Conservation (phyloP, 768 basidiomycete species). For the Xerocomus brunneocitrinus region DNA sequence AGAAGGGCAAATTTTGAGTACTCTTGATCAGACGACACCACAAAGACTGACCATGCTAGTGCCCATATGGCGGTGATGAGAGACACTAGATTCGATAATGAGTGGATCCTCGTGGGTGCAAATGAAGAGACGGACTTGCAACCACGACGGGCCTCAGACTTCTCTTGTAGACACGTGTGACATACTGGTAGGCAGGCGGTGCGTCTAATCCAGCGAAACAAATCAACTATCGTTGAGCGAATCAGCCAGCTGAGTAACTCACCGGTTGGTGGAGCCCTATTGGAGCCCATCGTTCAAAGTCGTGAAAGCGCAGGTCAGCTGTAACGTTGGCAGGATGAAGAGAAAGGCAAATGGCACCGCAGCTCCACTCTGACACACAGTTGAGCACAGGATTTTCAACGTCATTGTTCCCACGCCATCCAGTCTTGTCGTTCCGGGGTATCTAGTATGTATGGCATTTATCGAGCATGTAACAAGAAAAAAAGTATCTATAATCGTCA, state of each 20-base stretch:
- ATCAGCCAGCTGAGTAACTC: background rate
- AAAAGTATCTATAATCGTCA: background rate
- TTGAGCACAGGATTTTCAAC: slow-evolving; percentile 6
- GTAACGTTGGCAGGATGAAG: slow-evolving; percentile 2
- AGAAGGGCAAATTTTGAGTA: background rate
- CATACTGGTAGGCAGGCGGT: slow-evolving; percentile 57
- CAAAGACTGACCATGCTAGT: slow-evolving; percentile 51
- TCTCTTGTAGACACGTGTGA: slow-evolving; percentile 48
- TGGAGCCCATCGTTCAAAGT: slow-evolving; percentile 12
- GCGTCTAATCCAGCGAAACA: slow-evolving; percentile 25
- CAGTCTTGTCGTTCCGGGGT: no score
- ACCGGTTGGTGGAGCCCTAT: slow-evolving; percentile 15
- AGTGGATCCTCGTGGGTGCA: background rate
- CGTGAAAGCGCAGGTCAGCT: background rate
- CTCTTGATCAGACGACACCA: background rate
- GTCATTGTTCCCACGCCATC: slow-evolving; percentile 26
- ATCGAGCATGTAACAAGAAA: background rate
- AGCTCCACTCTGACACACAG: background rate
- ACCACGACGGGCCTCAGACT: slow-evolving; percentile 62
- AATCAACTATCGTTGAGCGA: background rate
- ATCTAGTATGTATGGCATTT: background rate
- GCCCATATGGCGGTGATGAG: slow-evolving; percentile 54
- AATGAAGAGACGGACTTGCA: slow-evolving; percentile 33
- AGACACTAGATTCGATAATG: slow-evolving; percentile 27
- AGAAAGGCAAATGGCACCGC: background rate